A percentile compares a stretch with the other conserved stretches of the same genome.
Evolutionary conservation across 176 grass and related monocot genomes (phyloP).

Genomic region (Ensete ventricosum): DNA sequence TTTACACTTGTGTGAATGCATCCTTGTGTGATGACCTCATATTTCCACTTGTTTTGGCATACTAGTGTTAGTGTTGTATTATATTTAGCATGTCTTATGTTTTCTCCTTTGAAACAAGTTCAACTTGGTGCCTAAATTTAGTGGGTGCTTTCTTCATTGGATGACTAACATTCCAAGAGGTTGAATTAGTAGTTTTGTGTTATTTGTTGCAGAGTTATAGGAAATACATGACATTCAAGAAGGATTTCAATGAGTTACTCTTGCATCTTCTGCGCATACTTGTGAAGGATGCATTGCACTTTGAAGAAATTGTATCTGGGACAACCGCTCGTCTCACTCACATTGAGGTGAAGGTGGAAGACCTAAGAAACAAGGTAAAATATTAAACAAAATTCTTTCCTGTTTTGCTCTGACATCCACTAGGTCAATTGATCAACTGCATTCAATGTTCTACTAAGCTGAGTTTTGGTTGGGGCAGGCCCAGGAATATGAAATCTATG

Average conservation of each 20-base stretch:
- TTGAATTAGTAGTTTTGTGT: constrained; percentile 10
- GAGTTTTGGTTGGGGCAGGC: constrained; percentile 35
- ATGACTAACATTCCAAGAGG: constrained; percentile 4
- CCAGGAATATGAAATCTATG: constrained; percentile 87
- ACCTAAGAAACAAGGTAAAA: constrained; percentile 68
- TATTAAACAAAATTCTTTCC: not conserved
- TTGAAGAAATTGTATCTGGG: constrained; percentile 65
- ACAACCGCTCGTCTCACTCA: constrained; percentile 37
- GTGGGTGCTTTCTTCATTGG: not conserved
- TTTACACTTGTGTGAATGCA: too few species aligned
- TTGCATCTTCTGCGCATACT: constrained; percentile 76
- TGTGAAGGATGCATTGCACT: constrained; percentile 80
- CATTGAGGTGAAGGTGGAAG: constrained; percentile 74
- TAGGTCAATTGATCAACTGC: not conserved
- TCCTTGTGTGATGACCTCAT: too few species aligned
- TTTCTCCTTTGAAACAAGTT: too few species aligned
- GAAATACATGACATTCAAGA: constrained; percentile 97
- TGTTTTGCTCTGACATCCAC: not conserved
- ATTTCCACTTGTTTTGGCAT: too few species aligned
- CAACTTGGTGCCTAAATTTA: not conserved
- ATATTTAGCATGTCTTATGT: too few species aligned
- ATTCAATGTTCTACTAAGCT: not conserved
- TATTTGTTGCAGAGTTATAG: constrained; percentile 57
- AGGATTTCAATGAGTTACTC: constrained; percentile 89
- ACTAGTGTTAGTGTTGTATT: too few species aligned